Base-by-base conservation (phyloP, 495 filamentous ascomycete genomes). In the Lophiostoma macrostomum region DNA sequence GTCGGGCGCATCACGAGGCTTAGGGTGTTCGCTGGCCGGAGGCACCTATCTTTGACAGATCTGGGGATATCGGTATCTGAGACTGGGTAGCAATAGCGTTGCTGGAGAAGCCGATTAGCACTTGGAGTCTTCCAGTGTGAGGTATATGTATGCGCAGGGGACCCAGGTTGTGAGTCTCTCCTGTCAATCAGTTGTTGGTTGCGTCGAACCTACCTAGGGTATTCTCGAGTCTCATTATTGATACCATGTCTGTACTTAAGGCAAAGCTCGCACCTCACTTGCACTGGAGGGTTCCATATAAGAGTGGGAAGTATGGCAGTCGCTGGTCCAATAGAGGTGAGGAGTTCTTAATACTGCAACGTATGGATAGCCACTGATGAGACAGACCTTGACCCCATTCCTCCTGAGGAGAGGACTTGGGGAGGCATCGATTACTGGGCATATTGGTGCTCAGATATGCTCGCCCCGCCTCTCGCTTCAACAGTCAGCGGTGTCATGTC, bases 341-440 rank as follows among this genome's bases (percentile, higher is more conserved):
- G 20, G 46, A 35, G 1, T 29, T 51, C 50, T 30, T 13, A 32
- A 27, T n/a, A 5, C 22, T 11, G 19, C n/a, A n/a, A n/a, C n/a
- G n/a, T n/a, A n/a, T n/a, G n/a, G n/a, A n/a, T n/a, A n/a, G n/a
- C n/a, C n/a, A n/a, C n/a, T n/a, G n/a, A n/a, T n/a, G n/a, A n/a
- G n/a, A n/a, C 22, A 72, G 73, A 77, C 51, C 69, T 77, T 12
- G 74, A 76, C 55, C 74, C 74, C n/a, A 64, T 76, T 13, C 69
- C 72, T 20, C 59, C 68, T 16, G 64, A 70, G 44, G 57, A 69
- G 56, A 60, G 71, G 34, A 74, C 70, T 34, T 77, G 73, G 74
- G 70, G 69, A 31, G 71, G 66, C 23, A 54, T 63, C 37, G 68
- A 65, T 42, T 73, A 67, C 48, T 73, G 65, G 72, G 66, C 70